Base-by-base conservation (phyloP, 257 asterid species). In the Fraxinus cuspidata region DNA sequence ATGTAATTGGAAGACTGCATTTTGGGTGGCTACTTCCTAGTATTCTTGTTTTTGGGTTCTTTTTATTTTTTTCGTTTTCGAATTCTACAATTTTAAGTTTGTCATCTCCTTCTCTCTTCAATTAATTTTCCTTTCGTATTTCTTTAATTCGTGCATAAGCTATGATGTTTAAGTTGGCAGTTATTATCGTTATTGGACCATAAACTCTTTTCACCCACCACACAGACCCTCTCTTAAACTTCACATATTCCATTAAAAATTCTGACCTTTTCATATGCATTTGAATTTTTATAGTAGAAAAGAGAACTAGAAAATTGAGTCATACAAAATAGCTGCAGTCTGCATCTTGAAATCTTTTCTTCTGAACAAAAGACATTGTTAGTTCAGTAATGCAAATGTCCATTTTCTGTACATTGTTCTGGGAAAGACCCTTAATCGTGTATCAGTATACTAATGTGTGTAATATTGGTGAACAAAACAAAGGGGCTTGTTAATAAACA, bases 1-100 rank as follows among this genome's bases (percentile, higher is more conserved):
- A 25, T 73, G 84, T 77, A 79, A 84, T 51, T 86, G 83, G 88
- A 74, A 87, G 74, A 38, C 86, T 32, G 19, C 70, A 71, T 78
- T 82, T 11, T 79, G 80, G 82, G 84, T 83, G 68, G 75, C 87
- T 5, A 73, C 82, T 79, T 79, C 81, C 19, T 80, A 63, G 60
- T 25, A 25, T 25, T 25, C 10, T 25, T 21, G 1, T n/a, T 21
- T 56, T 21, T 0, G 31, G 12, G 15, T 60, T 23, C 16, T 21
- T 21, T 23, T 21, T 49, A 49, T 49, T 16, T 23, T 63, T 25
- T 3, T 23, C 2, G 11, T 25, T 63, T n/a, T 56, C 66, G 1
- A 56, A 47, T 13, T 15, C 56, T 47, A 47, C n/a, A 42, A 18
- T 53, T 19, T n/a, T 53, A 21, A 53, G 8, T 53, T 53, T 6